These are phyloP conservation scores for Leishmania tarentolae DNA, from an alignment of 208 protist species.

Conservation along the genomic window DNA sequence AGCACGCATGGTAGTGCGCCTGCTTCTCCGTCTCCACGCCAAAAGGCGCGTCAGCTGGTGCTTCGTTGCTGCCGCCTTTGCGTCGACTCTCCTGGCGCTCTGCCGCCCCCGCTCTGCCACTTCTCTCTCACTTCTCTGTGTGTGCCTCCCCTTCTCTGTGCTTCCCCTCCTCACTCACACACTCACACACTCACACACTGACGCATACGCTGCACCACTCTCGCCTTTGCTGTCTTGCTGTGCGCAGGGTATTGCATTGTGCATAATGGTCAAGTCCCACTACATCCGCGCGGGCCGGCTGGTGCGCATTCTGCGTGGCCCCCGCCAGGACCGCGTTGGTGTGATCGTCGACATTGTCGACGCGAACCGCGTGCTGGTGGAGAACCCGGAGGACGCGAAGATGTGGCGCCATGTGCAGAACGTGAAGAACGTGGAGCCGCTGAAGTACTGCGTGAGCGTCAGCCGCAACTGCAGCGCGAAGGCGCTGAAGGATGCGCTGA, in stretches of 20 bases:
- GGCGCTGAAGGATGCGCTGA: constrained; percentile 76
- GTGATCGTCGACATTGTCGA: constrained; percentile 90
- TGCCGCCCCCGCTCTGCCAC: neutral
- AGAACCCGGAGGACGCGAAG: constrained; percentile 89
- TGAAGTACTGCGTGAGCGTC: constrained; percentile 69
- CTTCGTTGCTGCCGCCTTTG: neutral
- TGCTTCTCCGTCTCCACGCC: constrained; percentile 1
- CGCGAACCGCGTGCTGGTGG: constrained; percentile 88
- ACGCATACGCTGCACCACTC: neutral
- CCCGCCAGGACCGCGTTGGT: constrained; percentile 66
- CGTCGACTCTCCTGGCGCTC: neutral
- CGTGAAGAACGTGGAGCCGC: constrained; percentile 87
- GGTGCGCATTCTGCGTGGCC: constrained; percentile 63
- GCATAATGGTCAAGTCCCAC: constrained; percentile 65
- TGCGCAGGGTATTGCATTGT: constrained; percentile 32
- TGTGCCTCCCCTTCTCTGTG: neutral
- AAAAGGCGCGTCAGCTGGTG: neutral
- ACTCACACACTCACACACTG: constrained; percentile 12
- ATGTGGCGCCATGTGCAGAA: constrained; percentile 93
- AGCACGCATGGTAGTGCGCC: constrained; percentile 1
- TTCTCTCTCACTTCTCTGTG: neutral
- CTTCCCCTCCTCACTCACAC: neutral
- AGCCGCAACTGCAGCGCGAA: constrained; percentile 77
- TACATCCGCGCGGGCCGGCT: constrained; percentile 62
- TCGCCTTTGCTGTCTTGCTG: constrained; percentile 13